Evolutionary conservation across 2,329 filamentous ascomycete species (phyloP), one percentile per base, ranked within the genome.

Genomic region (Reticulascus tulasneorum): DNA sequence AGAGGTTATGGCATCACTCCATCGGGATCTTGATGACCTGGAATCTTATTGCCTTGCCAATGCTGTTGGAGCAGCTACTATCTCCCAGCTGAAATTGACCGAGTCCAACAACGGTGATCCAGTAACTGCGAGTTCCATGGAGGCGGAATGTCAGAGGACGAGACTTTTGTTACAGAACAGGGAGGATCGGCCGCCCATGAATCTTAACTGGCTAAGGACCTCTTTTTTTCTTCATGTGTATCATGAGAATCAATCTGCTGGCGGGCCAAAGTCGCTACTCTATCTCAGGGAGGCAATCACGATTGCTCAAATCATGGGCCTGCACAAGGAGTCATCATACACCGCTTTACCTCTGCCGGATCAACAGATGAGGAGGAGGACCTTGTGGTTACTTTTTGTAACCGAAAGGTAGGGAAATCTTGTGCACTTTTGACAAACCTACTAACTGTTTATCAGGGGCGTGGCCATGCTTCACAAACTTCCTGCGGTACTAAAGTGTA

Each of bases 151-250:
- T 25, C 52, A 60, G 36, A 46, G 53, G 6, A 52, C 50, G 22
- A 56, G 49, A 33, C 32, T 36, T 31, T 24, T 15, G 3, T 33
- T 42, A 6, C 40, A 50, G 35, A 45, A 52, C 23, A 49, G 49
- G 23, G 45, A 54, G 16, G 55, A 53, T 18, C 55, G 50, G 16
- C 49, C 46, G 11, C 42, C 47, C 5, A 49, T 56, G 23, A 61
- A 56, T 12, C 51, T 74, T 15, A 60, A 69, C 31, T 56, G 54
- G 22, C 44, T 75, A 4, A 59, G 67, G 5, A 66, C 64, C 3
- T 66, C 68, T 0, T 75, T 74, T 44, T 75, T 73, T 30, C 51
- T 74, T 13, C 71, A 74, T 45, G 64, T 72, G 9, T 73, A 71
- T 34, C 62, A 73, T 43, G 70, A 74, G 47, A 73, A 74, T 35